A percentile compares a stretch with the other conserved stretches of the same genome.
phyloP scores from a whole-genome alignment of 148 eudicot species.

The Fagopyrum homotropicum region DNA sequence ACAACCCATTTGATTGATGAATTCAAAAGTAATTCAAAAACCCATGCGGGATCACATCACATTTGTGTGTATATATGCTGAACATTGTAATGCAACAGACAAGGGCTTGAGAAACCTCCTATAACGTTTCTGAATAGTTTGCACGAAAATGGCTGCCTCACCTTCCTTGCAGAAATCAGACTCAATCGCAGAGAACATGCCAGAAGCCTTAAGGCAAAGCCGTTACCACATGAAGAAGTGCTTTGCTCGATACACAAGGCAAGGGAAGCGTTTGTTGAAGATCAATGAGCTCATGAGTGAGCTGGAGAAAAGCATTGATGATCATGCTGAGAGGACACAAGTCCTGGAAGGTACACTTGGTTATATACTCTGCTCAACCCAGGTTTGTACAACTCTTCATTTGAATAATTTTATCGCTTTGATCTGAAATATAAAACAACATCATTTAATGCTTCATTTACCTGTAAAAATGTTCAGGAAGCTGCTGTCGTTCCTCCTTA shows the following conservation, averaged over 20 bases:
- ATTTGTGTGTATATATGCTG: not conserved
- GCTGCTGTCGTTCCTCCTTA: conserved; percentile 90
- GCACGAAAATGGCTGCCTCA: conserved; percentile 26
- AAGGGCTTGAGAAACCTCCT: not conserved
- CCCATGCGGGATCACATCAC: conserved; percentile 8
- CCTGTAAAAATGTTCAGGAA: conserved; percentile 44
- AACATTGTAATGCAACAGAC: not conserved
- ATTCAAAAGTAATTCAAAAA: conserved; percentile 10
- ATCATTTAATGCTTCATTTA: not conserved
- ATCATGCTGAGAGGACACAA: conserved; percentile 47
- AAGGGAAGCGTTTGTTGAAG: conserved; percentile 70
- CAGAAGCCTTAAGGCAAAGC: conserved; percentile 74
- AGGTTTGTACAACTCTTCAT: conserved; percentile 27
- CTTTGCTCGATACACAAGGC: conserved; percentile 51
- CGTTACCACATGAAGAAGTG: conserved; percentile 80
- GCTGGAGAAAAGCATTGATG: conserved; percentile 59
- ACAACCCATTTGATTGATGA: conserved; percentile 10
- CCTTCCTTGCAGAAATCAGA: conserved; percentile 56
- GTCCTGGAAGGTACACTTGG: conserved; percentile 77
- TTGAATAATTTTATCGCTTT: not conserved
- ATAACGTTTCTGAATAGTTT: not conserved
- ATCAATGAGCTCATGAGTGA: conserved; percentile 75
- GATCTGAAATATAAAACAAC: not conserved
- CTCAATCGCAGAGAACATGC: conserved; percentile 68
- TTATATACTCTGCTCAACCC: conserved; percentile 75